Conservation (phyloP, 2,329 filamentous ascomycete species). For the Aspergillus pseudoterreus region DNA sequence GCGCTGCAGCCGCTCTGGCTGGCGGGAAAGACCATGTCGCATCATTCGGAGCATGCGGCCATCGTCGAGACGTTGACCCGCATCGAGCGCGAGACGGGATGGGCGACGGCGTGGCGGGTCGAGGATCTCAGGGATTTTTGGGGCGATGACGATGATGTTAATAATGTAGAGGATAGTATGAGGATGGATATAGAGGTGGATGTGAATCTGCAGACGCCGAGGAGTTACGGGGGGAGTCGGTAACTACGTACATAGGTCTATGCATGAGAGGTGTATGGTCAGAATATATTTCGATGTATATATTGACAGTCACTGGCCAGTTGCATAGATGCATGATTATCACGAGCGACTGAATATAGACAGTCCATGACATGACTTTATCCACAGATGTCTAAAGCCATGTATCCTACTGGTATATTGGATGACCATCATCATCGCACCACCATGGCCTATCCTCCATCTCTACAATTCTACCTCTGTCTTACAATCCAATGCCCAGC, state of each 20-base stretch:
- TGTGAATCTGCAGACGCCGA: slow-evolving; percentile 2
- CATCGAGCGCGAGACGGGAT: slow-evolving; percentile 53
- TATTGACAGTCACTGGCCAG: no score
- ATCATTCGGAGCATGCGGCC: slow-evolving; percentile 40
- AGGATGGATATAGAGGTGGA: slow-evolving; percentile 3
- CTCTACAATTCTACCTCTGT: no score
- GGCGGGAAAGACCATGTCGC: slow-evolving; percentile 47
- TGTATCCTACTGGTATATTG: no score
- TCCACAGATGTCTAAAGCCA: no score
- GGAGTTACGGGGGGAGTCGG: background rate
- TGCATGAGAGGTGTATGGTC: background rate
- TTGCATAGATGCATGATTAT: no score
- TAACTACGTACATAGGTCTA: background rate
- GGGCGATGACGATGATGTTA: slow-evolving; percentile 38
- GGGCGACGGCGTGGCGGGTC: slow-evolving; percentile 52
- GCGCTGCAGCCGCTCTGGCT: slow-evolving; percentile 47
- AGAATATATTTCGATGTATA: background rate
- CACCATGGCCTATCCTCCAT: no score
- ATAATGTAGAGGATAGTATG: slow-evolving; percentile 4
- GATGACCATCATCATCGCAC: no score
- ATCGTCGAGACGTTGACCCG: slow-evolving; percentile 48
- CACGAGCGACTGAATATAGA: no score
- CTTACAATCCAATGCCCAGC: no score
- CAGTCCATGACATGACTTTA: no score
- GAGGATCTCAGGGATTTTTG: slow-evolving; percentile 52